Conservation (phyloP, 495 filamentous ascomycete species). For the Astrothelium subdiscretum region DNA sequence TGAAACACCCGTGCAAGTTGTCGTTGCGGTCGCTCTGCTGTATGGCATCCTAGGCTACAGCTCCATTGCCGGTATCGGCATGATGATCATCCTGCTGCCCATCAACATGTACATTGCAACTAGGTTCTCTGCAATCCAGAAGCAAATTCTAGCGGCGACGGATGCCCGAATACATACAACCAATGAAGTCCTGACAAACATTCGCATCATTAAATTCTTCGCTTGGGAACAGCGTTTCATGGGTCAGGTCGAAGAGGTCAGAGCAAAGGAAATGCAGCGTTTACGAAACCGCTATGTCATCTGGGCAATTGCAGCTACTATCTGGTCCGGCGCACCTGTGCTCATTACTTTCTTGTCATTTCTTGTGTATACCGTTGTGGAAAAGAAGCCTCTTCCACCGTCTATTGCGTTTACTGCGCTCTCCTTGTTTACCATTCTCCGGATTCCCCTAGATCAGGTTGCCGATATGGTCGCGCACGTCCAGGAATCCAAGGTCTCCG, state of each 20-base stretch:
- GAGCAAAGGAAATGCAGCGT: slow-evolving; percentile 62
- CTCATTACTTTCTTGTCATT: slow-evolving; percentile 95
- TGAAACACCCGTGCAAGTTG: slow-evolving; percentile 69
- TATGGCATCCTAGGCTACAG: slow-evolving; percentile 85
- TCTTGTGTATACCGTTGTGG: slow-evolving; percentile 80
- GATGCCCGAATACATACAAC: slow-evolving; percentile 95
- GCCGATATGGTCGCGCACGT: slow-evolving; percentile 99
- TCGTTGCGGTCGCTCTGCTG: slow-evolving; percentile 62
- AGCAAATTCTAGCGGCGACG: slow-evolving; percentile 83
- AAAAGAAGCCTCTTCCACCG: slow-evolving; percentile 78
- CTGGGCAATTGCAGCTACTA: slow-evolving; percentile 80
- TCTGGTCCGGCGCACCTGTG: slow-evolving; percentile 95
- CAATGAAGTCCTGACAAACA: slow-evolving; percentile 95
- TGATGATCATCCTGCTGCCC: slow-evolving; percentile 82
- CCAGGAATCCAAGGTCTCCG: slow-evolving; percentile 91
- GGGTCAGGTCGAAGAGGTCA: slow-evolving; percentile 77
- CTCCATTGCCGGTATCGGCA: slow-evolving; percentile 84
- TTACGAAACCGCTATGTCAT: slow-evolving; percentile 75
- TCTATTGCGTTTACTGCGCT: slow-evolving; percentile 94
- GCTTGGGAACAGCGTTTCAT: slow-evolving; percentile 94
- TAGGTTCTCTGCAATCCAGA: slow-evolving; percentile 73
- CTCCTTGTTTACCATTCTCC: slow-evolving; percentile 90
- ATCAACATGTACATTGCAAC: slow-evolving; percentile 79
- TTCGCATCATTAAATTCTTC: slow-evolving; percentile 99
- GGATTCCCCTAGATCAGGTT: slow-evolving; percentile 87